phyloP scores from a whole-genome alignment of 805 yeast species.

The Kodamaea hsintzibuensis region DNA sequence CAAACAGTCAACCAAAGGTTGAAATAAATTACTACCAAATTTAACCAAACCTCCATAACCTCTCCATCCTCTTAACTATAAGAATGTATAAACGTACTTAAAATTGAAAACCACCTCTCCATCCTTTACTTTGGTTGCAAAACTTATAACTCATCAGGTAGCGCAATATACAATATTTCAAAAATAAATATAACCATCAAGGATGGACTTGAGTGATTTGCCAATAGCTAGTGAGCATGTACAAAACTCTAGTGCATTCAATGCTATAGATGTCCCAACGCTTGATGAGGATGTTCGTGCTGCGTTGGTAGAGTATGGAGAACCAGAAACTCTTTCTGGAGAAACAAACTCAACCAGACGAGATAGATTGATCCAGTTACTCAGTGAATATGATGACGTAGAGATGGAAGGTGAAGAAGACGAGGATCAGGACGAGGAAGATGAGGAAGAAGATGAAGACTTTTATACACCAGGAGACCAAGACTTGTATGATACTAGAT shows the following conservation, averaged over 20 bases:
- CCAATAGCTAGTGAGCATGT: background rate
- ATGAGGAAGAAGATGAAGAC: conserved; percentile 75
- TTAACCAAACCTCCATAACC: too few species aligned
- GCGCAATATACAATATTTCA: background rate
- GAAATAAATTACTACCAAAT: too few species aligned
- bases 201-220: background rate
- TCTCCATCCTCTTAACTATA: too few species aligned
- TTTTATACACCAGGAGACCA: conserved; percentile 79
- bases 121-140: background rate
- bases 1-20: background rate
- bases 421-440: conserved; percentile 47
- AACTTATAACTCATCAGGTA: background rate
- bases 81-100: too few species aligned
- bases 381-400: conserved; percentile 23
- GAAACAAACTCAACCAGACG: conserved; percentile 66
- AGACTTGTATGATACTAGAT: conserved; percentile 53
- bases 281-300: conserved; percentile 62
- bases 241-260: background rate
- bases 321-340: conserved; percentile 56
- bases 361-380: conserved; percentile 51
- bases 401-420: conserved; percentile 20
- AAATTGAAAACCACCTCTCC: too few species aligned
- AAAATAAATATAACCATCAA: background rate
- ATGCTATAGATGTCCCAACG: conserved; percentile 49
- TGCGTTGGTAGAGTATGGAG: conserved; percentile 48